Evolutionary conservation across 208 protist genomes (phyloP).

Genomic region (Leishmania turanica): DNA sequence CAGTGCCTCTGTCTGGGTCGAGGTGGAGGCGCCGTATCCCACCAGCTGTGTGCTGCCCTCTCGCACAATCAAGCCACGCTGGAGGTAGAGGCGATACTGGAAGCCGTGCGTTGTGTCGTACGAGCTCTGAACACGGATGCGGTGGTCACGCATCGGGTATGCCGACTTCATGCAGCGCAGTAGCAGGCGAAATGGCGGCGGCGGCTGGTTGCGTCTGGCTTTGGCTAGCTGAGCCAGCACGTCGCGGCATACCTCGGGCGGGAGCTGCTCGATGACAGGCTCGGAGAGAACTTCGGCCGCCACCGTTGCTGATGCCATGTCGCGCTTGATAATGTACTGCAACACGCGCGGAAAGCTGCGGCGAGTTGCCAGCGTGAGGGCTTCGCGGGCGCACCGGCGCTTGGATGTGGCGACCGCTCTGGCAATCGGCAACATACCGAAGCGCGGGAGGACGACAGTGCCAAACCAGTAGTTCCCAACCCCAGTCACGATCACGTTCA

Average conservation of each 20-base stretch:
- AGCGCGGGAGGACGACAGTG: slow-evolving; percentile 59
- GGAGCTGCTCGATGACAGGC: slow-evolving; percentile 70
- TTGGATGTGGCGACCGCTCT: slow-evolving; percentile 67
- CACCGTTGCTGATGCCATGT: slow-evolving; percentile 50
- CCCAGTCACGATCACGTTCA: slow-evolving; percentile 52
- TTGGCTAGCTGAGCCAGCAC: slow-evolving; percentile 34
- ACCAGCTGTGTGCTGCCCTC: slow-evolving; percentile 72
- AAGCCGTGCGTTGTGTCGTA: slow-evolving; percentile 40
- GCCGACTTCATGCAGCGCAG: slow-evolving; percentile 35
- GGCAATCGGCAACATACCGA: slow-evolving; percentile 63
- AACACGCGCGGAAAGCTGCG: slow-evolving; percentile 67
- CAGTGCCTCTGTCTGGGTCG: slow-evolving; percentile 45
- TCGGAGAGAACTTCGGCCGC: slow-evolving; percentile 56
- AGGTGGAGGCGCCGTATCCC: slow-evolving; percentile 56
- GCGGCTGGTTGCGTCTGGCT: background rate
- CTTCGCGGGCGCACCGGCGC: slow-evolving; percentile 52
- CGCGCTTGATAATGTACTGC: slow-evolving; percentile 54
- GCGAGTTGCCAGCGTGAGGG: slow-evolving; percentile 73
- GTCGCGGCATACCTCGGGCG: slow-evolving; percentile 42
- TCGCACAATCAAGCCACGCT: slow-evolving; percentile 47
- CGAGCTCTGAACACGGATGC: slow-evolving; percentile 63
- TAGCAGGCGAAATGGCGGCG: slow-evolving; percentile 36
- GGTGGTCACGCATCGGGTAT: slow-evolving; percentile 42
- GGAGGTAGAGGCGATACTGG: slow-evolving; percentile 77
- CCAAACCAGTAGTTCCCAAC: slow-evolving; percentile 81